phyloP scores from a whole-genome alignment of 2,329 filamentous ascomycete species.

The Camillea tinctor region DNA sequence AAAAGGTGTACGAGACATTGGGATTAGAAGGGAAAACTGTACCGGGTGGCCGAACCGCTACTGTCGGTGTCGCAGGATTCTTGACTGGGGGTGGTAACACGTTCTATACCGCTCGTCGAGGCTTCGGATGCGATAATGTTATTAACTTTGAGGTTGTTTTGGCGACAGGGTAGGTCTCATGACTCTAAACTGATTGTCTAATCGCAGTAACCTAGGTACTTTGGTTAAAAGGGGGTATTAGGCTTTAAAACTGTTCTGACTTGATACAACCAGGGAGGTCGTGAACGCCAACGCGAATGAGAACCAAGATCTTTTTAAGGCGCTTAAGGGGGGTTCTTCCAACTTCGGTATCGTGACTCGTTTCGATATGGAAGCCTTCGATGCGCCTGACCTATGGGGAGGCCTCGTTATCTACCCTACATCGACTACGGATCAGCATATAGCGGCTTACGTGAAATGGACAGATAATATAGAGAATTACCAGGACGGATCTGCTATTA shows the following conservation, averaged over 20 bases:
- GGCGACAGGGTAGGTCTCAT: conserved; percentile 30
- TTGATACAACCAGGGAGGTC: conserved; percentile 22
- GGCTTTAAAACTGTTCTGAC: not conserved
- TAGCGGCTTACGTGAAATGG: conserved; percentile 16
- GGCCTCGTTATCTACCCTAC: conserved; percentile 9
- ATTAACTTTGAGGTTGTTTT: conserved; percentile 43
- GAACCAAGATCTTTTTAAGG: conserved; percentile 42
- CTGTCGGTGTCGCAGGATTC: conserved; percentile 29
- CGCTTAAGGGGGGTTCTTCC: conserved; percentile 44
- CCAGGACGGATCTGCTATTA: conserved; percentile 10
- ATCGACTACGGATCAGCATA: conserved; percentile 5
- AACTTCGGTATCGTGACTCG: conserved; percentile 42
- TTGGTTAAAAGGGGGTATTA: no score
- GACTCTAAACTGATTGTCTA: not conserved
- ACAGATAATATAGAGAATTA: conserved; percentile 10
- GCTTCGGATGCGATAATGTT: conserved; percentile 46
- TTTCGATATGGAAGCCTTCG: conserved; percentile 26
- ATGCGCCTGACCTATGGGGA: conserved; percentile 16
- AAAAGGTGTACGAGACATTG: conserved; percentile 20
- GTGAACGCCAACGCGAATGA: conserved; percentile 37
- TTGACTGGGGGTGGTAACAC: conserved; percentile 26
- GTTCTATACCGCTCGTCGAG: conserved; percentile 30
- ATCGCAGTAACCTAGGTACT: no score
- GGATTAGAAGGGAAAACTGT: conserved; percentile 20
- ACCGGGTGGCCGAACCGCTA: conserved; percentile 22